phyloP scores from a whole-genome alignment of 2,329 filamentous ascomycete species.

The Pseudogymnoascus sp. region DNA sequence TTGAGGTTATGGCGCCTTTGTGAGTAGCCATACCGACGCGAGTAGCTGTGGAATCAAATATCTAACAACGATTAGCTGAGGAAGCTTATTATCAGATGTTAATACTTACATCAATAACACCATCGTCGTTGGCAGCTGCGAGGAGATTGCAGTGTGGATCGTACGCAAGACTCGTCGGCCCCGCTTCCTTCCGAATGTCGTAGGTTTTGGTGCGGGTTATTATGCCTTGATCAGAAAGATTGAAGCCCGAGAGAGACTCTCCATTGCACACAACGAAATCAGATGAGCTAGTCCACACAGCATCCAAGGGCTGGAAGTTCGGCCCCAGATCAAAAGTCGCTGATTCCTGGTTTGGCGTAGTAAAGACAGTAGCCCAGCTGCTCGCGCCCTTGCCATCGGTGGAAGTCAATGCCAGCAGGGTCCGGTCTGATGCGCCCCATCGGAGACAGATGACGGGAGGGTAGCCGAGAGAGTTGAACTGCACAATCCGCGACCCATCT shows the following conservation, averaged over 20 bases:
- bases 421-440: constrained; percentile 50
- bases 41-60: constrained; percentile 19
- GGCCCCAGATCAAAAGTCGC: constrained; percentile 23
- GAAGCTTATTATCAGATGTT: background rate
- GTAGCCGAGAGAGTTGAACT: constrained; percentile 46
- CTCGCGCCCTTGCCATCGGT: constrained; percentile 42
- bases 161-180: constrained; percentile 47
- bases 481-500: constrained; percentile 44
- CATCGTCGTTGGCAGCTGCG: constrained; percentile 53
- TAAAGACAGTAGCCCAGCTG: constrained; percentile 48
- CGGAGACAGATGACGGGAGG: constrained; percentile 54
- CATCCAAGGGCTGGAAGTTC: constrained; percentile 45
- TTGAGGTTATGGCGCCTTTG: constrained; percentile 47
- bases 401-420: constrained; percentile 50
- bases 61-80: constrained; percentile 15
- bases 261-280: constrained; percentile 54
- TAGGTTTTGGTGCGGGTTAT: constrained; percentile 43
- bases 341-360: constrained; percentile 32
- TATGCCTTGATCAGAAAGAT: constrained; percentile 35
- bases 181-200: constrained; percentile 45
- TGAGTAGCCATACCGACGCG: constrained; percentile 45
- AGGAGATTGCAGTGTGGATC: constrained; percentile 46
- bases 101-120: constrained; percentile 50
- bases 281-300: constrained; percentile 49
- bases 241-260: constrained; percentile 43